Base-by-base conservation (phyloP, 768 basidiomycete species). In the Phaffia australis region DNA sequence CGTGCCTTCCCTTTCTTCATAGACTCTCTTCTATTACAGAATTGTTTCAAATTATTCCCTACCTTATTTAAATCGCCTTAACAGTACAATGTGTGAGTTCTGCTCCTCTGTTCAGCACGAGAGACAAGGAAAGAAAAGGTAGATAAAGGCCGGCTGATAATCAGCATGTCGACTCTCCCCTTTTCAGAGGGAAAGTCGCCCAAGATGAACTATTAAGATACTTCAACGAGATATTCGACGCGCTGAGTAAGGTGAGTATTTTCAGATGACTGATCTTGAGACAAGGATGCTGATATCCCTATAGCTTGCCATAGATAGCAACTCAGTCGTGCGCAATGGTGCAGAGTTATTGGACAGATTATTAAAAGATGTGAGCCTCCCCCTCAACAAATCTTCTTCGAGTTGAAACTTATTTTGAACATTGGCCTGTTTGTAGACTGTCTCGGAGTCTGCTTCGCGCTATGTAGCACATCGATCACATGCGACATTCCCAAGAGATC, bases 181-280 rank as follows among this genome's bases (percentile, higher is more conserved):
- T 23, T 51, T 30, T 3, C 63, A 71, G 73, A 19, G 74, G 73
- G 14, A 78, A 79, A 77, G 93, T 95, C 19, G 94, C 92, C 42
- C 94, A 95, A 73, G 95, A 94, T 49, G 94, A 97, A 76, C 86
- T 98, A 42, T 79, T 99, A 65, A 84, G 97, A 18, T 95, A 93
- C 75, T 99, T 97, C 79, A 99, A 99, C 74, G 91, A 93, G 65
- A 90, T 98, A 64, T 99, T 99, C 72, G 95, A 98, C 77, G 87
- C 92, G 0, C 81, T 98, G 69, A 92, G 89, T 81, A 98, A 97
- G 81, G 94, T 93, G 72, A 65, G 83, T 55, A 46, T 42, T 47
- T 21, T 23, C 56, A 58, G n/a, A 61, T 16, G 32, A 8, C 47
- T 32, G 9, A 21, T 21, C 18, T 47, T 19, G n/a, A 51, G 35